Evolutionary conservation across 1,139 yeast genomes (phyloP).

Genomic region (Blastobotrys proliferans): DNA sequence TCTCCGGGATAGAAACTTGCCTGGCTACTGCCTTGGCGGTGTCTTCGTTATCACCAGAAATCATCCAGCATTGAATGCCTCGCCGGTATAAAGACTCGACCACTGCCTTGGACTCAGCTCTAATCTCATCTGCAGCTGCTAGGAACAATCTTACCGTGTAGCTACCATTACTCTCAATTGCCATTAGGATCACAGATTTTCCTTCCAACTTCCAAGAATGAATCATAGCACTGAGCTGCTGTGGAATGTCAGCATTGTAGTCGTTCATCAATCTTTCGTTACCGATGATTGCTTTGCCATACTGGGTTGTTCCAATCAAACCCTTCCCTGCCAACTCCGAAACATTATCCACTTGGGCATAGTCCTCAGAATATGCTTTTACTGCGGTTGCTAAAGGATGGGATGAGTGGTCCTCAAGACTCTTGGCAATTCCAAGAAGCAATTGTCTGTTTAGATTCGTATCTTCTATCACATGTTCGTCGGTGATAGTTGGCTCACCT

Average conservation of each 20-base stretch:
- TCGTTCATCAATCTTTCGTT: slow-evolving; percentile 57
- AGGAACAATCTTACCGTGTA: slow-evolving; percentile 46
- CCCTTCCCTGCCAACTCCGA: slow-evolving; percentile 55
- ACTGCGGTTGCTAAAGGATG: slow-evolving; percentile 70
- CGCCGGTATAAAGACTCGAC: slow-evolving; percentile 42
- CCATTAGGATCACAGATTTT: slow-evolving; percentile 60
- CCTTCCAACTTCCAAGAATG: slow-evolving; percentile 60
- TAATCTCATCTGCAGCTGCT: slow-evolving; percentile 61
- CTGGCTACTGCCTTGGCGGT: slow-evolving; percentile 68
- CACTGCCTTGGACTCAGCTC: slow-evolving; percentile 58
- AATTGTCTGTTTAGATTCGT: slow-evolving; percentile 10
- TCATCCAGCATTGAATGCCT: slow-evolving; percentile 65
- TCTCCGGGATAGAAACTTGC: slow-evolving; percentile 53
- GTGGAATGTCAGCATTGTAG: slow-evolving; percentile 36
- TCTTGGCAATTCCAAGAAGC: slow-evolving; percentile 49
- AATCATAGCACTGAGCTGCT: slow-evolving; percentile 29
- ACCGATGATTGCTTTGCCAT: slow-evolving; percentile 47
- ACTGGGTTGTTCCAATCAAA: slow-evolving; percentile 42
- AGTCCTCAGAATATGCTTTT: slow-evolving; percentile 42
- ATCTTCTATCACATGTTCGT: slow-evolving; percentile 36
- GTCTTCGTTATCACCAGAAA: slow-evolving; percentile 60
- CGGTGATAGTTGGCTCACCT: slow-evolving; percentile 50
- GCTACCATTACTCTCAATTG: slow-evolving; percentile 38
- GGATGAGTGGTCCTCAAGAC: slow-evolving; percentile 59
- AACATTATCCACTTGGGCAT: slow-evolving; percentile 38